Base-by-base conservation (phyloP, 495 filamentous ascomycete genomes). In the Neurospora sublineolata region DNA sequence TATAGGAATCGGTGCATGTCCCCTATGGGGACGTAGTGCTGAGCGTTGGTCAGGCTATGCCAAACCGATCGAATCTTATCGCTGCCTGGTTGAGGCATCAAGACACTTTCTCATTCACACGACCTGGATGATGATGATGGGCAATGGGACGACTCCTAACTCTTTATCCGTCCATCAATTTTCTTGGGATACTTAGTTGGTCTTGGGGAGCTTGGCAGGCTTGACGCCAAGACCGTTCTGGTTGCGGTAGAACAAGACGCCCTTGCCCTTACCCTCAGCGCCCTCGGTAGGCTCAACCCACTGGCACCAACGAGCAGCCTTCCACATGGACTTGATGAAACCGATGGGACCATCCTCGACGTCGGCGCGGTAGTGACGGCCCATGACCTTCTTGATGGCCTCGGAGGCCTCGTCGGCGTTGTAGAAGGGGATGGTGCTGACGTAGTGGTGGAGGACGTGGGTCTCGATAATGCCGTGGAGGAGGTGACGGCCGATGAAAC, bases 391-490 rank as follows among this genome's bases (percentile, higher is more conserved):
- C 82, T 90, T 90, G 83, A 97, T 93, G 74, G 92, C 92, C 72
- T 93, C 88, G 70, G 90, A 90, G 46, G 93, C 93, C 83, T 95
- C 92, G 77, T 95, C 93, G 75, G 93, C 93, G 75, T 95, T 87
- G 84, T 97, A 96, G 83, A 96, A 96, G 69, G 93, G 93, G 71
- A 96, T 97, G 74, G 86, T 89, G 79, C 86, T 88, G 76, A 95
- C 88, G 78, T 93, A 91, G 85, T 96, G 93, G 84, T 97, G 93
- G 58, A 94, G 86, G 70, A 97, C 93, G 83, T 96, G 93, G 67
- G 92, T 94, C 82, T 97, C 93, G 80, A 94, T 91, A 79, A 96
- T 95, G 77, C 93, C 92, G 84, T 97, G 93, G 82, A 97, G 87
- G 74, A 97, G 86, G 74, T 90, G 87, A 72, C 92, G 91, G 42